phyloP scores from a whole-genome alignment of 176 grass and related monocot genomes.

The Elymus sibiricus region DNA sequence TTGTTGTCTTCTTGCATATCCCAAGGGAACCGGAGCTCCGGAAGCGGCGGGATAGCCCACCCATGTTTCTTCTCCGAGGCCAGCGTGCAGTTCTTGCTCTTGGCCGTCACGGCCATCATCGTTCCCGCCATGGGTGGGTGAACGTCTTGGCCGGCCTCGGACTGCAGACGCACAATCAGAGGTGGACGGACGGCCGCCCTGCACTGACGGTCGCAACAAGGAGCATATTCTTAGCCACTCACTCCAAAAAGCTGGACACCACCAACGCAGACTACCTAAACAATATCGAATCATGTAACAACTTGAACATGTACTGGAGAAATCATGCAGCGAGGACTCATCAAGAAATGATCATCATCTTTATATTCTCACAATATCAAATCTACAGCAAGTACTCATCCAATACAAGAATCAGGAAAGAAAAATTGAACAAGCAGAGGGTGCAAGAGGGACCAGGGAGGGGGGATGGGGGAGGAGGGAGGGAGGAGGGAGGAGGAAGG shows the following conservation, averaged over 20 bases:
- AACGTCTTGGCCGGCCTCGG: background rate
- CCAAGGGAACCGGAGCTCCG: constrained; percentile 52
- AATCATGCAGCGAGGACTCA: no score
- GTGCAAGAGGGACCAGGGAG: no score
- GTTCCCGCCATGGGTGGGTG: constrained; percentile 30
- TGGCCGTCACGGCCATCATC: constrained; percentile 42
- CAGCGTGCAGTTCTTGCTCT: constrained; percentile 35
- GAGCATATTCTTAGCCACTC: constrained; percentile 22
- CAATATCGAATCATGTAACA: no score
- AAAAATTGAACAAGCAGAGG: no score
- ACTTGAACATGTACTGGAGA: no score
- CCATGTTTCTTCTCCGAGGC: constrained; percentile 48
- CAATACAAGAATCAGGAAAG: no score
- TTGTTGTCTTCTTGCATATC: constrained; percentile 41
- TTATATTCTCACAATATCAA: no score
- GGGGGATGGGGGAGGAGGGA: no score
- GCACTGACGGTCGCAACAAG: constrained; percentile 18
- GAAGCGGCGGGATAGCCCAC: constrained; percentile 33
- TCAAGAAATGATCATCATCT: no score
- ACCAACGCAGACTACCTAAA: background rate
- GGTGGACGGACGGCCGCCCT: background rate
- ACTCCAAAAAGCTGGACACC: constrained; percentile 12
- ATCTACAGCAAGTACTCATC: no score
- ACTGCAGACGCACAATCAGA: background rate
- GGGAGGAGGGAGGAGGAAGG: no score